Conservation (phyloP, 148 eudicot species). For the Camellia japonica region DNA sequence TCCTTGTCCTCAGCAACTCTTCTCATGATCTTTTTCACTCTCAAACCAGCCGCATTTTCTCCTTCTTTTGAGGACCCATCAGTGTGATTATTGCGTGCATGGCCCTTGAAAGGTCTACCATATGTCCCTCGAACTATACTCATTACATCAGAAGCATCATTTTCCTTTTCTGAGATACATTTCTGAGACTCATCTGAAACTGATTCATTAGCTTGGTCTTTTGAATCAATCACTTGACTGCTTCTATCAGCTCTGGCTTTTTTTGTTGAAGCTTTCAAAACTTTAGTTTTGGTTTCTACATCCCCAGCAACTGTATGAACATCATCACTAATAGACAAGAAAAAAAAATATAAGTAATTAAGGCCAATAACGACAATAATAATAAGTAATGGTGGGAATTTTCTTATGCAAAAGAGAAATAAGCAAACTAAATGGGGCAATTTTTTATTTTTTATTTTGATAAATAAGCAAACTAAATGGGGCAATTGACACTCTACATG, state of each 20-base stretch:
- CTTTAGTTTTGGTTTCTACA: constrained; percentile 35
- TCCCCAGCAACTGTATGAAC: constrained; percentile 30
- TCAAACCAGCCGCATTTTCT: constrained; percentile 58
- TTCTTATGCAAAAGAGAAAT: not conserved
- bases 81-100: constrained; percentile 25
- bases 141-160: constrained; percentile 49
- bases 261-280: constrained; percentile 32
- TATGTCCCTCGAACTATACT: constrained; percentile 63
- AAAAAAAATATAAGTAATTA: not conserved
- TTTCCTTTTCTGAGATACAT: constrained; percentile 26
- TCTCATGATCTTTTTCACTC: constrained; percentile 82
- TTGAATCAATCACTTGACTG: constrained; percentile 19
- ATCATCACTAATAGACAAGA: constrained; percentile 19
- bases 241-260: constrained; percentile 41
- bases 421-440: not conserved
- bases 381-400: not conserved
- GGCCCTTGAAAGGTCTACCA: constrained; percentile 33
- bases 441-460: too few relatives aligned
- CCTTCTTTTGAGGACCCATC: constrained; percentile 31
- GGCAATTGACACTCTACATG: not conserved
- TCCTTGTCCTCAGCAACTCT: constrained; percentile 67
- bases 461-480: not conserved
- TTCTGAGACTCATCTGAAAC: constrained; percentile 25
- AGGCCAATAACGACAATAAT: not conserved
- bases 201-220: constrained; percentile 33